Conservation (phyloP, 768 basidiomycete genomes). For the Tricholoma saponaceum region DNA sequence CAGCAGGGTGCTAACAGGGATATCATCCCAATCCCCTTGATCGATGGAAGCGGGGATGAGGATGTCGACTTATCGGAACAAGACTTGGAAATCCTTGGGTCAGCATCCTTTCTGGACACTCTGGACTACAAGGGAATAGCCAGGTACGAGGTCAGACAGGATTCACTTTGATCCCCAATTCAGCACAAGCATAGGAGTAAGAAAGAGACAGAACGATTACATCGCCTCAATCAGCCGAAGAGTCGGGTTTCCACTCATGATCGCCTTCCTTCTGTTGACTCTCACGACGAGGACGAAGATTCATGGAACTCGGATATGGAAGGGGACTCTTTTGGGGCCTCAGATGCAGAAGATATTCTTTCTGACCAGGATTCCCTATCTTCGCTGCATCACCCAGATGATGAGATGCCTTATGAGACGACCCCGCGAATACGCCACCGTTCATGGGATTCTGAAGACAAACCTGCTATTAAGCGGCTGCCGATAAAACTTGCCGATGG, state of each 20-base stretch:
- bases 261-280: conserved; percentile 67
- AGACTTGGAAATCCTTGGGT: conserved; percentile 59
- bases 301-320: conserved; percentile 43
- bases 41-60: conserved; percentile 34
- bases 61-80: conserved; percentile 63
- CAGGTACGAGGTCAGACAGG: conserved; percentile 42
- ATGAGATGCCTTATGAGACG: conserved; percentile 74
- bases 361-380: conserved; percentile 21
- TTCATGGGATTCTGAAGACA: conserved; percentile 44
- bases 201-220: conserved; percentile 73
- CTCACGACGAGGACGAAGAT: conserved; percentile 57
- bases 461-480: conserved; percentile 54
- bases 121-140: conserved; percentile 81
- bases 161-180: not conserved
- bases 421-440: conserved; percentile 47
- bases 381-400: conserved; percentile 45
- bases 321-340: conserved; percentile 18
- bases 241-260: conserved; percentile 40
- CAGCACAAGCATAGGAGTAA: conserved; percentile 58
- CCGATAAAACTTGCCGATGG: conserved; percentile 89
- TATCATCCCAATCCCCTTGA: conserved; percentile 61
- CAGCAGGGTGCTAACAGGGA: conserved; percentile 56
- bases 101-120: conserved; percentile 60
- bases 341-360: conserved; percentile 31
- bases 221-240: conserved; percentile 58